Percentiles rank a stretch among this genome's conserved stretches.
phyloP scores from a whole-genome alignment of 2,329 filamentous ascomycete genomes.

The Penicillium sp. region DNA sequence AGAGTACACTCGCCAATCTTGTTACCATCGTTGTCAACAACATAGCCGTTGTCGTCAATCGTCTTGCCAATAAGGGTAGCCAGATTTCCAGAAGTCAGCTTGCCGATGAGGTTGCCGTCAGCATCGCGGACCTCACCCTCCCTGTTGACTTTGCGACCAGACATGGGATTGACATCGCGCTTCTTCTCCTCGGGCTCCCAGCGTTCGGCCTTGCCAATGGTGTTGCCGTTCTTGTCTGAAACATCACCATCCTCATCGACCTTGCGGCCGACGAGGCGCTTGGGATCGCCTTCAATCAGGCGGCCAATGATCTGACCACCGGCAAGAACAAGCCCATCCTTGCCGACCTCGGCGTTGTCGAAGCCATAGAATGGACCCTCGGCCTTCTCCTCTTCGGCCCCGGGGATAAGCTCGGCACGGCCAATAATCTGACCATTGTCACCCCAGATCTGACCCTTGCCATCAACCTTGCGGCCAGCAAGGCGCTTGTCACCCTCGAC shows the following conservation, averaged over 20 bases:
- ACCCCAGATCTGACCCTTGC: slow-evolving; percentile 60
- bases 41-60: slow-evolving; percentile 49
- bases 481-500: slow-evolving; percentile 54
- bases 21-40: slow-evolving; percentile 57
- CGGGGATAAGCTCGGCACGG: slow-evolving; percentile 53
- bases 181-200: slow-evolving; percentile 58
- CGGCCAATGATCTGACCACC: slow-evolving; percentile 48
- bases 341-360: slow-evolving; percentile 52
- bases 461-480: slow-evolving; percentile 58
- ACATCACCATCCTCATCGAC: slow-evolving; percentile 67
- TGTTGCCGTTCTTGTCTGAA: slow-evolving; percentile 62
- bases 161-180: slow-evolving; percentile 56
- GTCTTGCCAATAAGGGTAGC: slow-evolving; percentile 40
- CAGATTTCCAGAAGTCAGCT: slow-evolving; percentile 43
- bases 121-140: slow-evolving; percentile 47
- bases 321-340: slow-evolving; percentile 53
- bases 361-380: slow-evolving; percentile 59
- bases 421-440: slow-evolving; percentile 59
- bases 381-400: slow-evolving; percentile 44
- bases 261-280: slow-evolving; percentile 58
- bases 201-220: slow-evolving; percentile 62
- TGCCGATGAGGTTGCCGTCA: slow-evolving; percentile 45
- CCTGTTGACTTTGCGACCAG: slow-evolving; percentile 49
- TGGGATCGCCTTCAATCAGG: slow-evolving; percentile 59
- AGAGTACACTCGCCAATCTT: slow-evolving; percentile 60